Conservation (phyloP, 805 yeast species). For the Candida xiaguanensis region DNA sequence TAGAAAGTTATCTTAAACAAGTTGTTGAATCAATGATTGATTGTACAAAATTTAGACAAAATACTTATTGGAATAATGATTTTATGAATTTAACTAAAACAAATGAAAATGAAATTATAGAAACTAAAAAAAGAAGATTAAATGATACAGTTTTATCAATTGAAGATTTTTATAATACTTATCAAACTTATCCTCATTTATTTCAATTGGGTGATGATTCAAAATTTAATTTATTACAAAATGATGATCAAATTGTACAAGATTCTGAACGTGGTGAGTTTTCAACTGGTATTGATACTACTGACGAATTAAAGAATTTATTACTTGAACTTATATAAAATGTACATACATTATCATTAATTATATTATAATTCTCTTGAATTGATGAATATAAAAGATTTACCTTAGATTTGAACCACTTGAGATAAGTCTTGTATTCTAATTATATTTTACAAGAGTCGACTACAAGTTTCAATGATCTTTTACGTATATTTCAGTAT, state of each 20-base stretch:
- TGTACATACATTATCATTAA: constrained; percentile 22
- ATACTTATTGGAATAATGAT: constrained; percentile 38
- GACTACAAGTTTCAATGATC: no score
- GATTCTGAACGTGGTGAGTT: constrained; percentile 10
- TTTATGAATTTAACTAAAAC: constrained; percentile 18
- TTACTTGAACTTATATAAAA: constrained; percentile 62
- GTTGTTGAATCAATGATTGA: constrained; percentile 74
- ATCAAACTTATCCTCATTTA: constrained; percentile 61
- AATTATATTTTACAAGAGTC: no score
- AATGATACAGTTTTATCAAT: constrained; percentile 46
- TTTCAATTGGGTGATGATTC: constrained; percentile 66
- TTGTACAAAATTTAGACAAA: constrained; percentile 58
- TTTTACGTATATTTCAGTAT: constrained; percentile 34
- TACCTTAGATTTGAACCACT: not conserved
- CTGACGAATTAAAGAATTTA: constrained; percentile 69
- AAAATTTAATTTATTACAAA: constrained; percentile 47
- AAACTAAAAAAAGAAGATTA: constrained; percentile 14
- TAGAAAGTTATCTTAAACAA: constrained; percentile 75
- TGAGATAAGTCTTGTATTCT: no score
- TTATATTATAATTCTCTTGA: constrained; percentile 14
- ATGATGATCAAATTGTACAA: constrained; percentile 47
- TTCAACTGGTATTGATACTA: constrained; percentile 49
- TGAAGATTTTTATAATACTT: constrained; percentile 65
- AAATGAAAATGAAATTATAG: constrained; percentile 6
- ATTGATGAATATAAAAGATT: constrained; percentile 9